Evolutionary conservation across 768 basidiomycete species (phyloP).

Genomic region (Cyathus striatus): DNA sequence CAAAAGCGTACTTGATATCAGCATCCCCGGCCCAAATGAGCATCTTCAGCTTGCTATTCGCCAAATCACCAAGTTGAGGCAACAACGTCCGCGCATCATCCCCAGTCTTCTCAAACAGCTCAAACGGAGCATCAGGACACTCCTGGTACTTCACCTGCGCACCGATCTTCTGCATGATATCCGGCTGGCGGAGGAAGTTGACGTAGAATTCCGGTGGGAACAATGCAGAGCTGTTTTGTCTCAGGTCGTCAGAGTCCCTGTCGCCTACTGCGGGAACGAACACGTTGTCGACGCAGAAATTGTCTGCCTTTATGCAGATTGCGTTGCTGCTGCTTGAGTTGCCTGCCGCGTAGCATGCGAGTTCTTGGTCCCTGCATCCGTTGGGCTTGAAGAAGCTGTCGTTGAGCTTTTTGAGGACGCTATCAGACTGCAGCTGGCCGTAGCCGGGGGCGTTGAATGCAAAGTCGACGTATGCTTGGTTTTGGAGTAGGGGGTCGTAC

Average conservation of each 20-base stretch:
- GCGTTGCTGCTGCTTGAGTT: conserved; percentile 35
- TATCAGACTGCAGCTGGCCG: conserved; percentile 50
- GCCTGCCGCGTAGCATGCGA: conserved; percentile 54
- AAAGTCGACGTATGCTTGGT: conserved; percentile 55
- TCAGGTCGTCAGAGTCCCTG: conserved; percentile 50
- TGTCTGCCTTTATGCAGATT: conserved; percentile 45
- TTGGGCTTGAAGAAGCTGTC: conserved; percentile 37
- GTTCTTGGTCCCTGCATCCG: conserved; percentile 52
- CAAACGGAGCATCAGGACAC: conserved; percentile 39
- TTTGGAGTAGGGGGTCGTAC: conserved; percentile 63
- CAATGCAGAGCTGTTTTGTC: conserved; percentile 44
- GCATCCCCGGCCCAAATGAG: conserved; percentile 49
- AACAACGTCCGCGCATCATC: conserved; percentile 57
- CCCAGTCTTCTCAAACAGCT: conserved; percentile 43
- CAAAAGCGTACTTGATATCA: conserved; percentile 38
- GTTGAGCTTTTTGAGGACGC: conserved; percentile 41
- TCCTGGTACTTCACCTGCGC: conserved; percentile 43
- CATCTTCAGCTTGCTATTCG: conserved; percentile 33
- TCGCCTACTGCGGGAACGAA: conserved; percentile 47
- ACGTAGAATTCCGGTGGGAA: conserved; percentile 59
- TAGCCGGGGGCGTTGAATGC: conserved; percentile 62
- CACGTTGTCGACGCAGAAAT: conserved; percentile 50
- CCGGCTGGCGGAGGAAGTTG: conserved; percentile 32
- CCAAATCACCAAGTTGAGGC: conserved; percentile 43
- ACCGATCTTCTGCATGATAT: conserved; percentile 42